phyloP scores from a whole-genome alignment of 345 rosid genomes.

The Murraya paniculata region DNA sequence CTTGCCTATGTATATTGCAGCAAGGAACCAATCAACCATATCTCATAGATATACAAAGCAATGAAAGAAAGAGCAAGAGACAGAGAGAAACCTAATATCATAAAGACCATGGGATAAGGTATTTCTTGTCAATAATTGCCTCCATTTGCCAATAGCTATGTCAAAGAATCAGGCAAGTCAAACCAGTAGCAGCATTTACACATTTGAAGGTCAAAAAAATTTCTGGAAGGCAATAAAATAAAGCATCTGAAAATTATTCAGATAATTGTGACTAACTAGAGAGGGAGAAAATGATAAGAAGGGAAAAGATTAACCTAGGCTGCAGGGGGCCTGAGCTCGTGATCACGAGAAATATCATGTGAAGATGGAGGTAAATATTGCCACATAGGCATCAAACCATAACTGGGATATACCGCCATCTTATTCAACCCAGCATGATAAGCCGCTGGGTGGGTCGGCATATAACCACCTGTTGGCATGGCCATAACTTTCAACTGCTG shows the following conservation, averaged over 20 bases:
- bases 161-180: slow-evolving; percentile 14
- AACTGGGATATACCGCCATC: slow-evolving; percentile 65
- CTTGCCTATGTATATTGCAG: neutral
- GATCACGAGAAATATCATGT: slow-evolving; percentile 84
- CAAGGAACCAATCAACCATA: neutral
- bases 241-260: slow-evolving; percentile 18
- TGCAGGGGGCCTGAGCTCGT: slow-evolving; percentile 96
- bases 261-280: neutral
- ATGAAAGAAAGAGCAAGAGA: neutral
- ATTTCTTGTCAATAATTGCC: slow-evolving; percentile 8
- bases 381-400: slow-evolving; percentile 88
- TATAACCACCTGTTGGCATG: slow-evolving; percentile 55
- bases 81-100: neutral
- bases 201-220: slow-evolving; percentile 10
- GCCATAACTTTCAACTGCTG: slow-evolving; percentile 62
- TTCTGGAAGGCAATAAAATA: slow-evolving; percentile 2
- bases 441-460: slow-evolving; percentile 52
- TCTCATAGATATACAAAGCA: neutral
- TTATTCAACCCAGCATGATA: slow-evolving; percentile 53
- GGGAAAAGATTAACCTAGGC: slow-evolving; percentile 39
- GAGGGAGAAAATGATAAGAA: neutral
- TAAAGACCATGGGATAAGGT: neutral
- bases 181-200: slow-evolving; percentile 26
- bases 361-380: slow-evolving; percentile 79
- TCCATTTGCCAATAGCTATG: slow-evolving; percentile 11